Base-by-base conservation (phyloP, 2,329 filamentous ascomycete genomes). In the Trichophyton simii region DNA sequence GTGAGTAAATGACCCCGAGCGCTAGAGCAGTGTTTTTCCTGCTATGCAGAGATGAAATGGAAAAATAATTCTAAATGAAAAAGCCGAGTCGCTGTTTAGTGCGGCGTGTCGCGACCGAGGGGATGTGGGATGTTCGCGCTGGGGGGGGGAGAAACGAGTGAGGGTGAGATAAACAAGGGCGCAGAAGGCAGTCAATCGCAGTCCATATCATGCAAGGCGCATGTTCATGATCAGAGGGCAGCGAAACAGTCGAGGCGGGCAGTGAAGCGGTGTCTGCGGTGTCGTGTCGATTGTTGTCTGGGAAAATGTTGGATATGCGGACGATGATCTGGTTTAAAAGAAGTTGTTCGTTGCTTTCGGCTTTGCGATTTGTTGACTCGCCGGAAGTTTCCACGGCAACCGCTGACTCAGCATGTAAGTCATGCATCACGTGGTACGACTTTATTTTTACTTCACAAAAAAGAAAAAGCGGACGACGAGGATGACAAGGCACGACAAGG, bases 381-480 rank as follows among this genome's bases (percentile, higher is more conserved):
- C 28, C n/a, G 28, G 15, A 11, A 28, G 73, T 75, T 67, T 69
- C 67, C 66, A 46, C 62, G 69, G 72, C 71, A 75, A 76, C 73
- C 18, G 64, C 61, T 72, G 69, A 72, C 66, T 72, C 67, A 72
- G 34, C 55, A 20, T 42, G 36, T 18, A 42, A 28, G n/a, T 25
- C 34, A 44, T 44, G n/a, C 41, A 15, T 55, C 52, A 55, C 52
- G 52, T 55, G 52, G 52, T 9, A 15, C n/a, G 28, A 34, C 52
- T 55, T 55, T 55, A 55, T 20, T 55, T 36, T n/a, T n/a, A 55
- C 52, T 34, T 55, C 52, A 34, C 28, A 48, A 28, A 18, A 20
- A 28, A 34, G 25, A 25, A 52, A 25, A 28, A 50, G 46, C 22
- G 22, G 46, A 52, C 9, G 46, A 31, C 18, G 44, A 48, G 9